Conservation (phyloP, 257 asterid species). For the Salvia splendens region DNA sequence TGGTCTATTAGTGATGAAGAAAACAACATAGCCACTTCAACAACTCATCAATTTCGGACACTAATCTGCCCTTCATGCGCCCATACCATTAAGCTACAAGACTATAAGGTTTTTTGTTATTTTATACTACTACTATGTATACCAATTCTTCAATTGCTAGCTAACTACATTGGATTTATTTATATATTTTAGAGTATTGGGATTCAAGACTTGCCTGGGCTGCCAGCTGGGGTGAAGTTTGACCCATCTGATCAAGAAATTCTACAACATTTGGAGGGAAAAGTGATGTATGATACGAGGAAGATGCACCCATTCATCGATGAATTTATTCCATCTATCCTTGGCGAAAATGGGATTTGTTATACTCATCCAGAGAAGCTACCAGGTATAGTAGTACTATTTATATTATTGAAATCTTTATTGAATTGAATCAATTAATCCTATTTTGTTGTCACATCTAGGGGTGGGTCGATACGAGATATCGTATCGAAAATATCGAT, state of each 20-base stretch:
- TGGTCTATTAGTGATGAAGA: constrained; percentile 51
- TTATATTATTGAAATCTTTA: too few relatives aligned
- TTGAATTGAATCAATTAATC: neutral
- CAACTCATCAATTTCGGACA: constrained; percentile 30
- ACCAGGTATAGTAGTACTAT: constrained; percentile 38
- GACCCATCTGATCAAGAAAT: constrained; percentile 64
- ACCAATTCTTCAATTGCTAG: neutral
- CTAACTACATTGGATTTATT: neutral
- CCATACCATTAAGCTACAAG: constrained; percentile 32
- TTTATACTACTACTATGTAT: neutral
- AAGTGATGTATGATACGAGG: constrained; percentile 33
- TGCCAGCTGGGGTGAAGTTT: constrained; percentile 62
- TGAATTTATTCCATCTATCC: constrained; percentile 53
- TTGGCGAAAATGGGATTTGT: constrained; percentile 57
- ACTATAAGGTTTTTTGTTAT: constrained; percentile 33
- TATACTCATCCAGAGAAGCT: constrained; percentile 58
- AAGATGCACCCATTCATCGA: constrained; percentile 53
- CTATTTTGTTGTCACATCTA: neutral
- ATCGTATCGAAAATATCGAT: too few relatives aligned
- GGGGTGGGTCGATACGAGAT: too few relatives aligned
- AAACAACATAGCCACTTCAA: constrained; percentile 31
- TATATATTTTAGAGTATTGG: constrained; percentile 25
- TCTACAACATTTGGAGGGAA: constrained; percentile 51
- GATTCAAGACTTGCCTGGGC: constrained; percentile 50
- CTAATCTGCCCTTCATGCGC: constrained; percentile 47